These are phyloP conservation scores for Byssochlamys sp. DNA, from an alignment of 2,329 filamentous ascomycete genomes.

Conservation along the genomic window DNA sequence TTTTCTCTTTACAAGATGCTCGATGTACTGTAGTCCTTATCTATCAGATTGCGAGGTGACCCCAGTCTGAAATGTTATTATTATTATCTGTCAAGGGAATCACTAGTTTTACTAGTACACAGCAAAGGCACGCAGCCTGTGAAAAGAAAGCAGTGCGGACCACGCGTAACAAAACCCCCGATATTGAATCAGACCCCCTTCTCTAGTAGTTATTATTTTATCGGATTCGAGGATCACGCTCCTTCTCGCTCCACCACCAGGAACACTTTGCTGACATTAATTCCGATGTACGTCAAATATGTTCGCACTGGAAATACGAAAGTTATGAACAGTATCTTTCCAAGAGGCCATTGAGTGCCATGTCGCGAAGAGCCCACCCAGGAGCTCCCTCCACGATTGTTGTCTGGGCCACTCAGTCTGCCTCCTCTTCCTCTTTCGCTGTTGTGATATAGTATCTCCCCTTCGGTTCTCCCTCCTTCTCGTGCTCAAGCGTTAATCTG, in stretches of 20 bases:
- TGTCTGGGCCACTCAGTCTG: conserved; percentile 21
- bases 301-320: neutral
- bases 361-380: neutral
- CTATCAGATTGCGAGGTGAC: too few species aligned
- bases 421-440: conserved; percentile 37
- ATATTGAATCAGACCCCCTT: neutral
- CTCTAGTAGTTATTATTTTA: neutral
- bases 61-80: too few species aligned
- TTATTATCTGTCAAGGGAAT: too few species aligned
- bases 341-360: neutral
- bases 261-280: neutral
- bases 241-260: neutral
- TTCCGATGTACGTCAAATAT: neutral
- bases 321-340: neutral
- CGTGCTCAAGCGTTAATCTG: conserved; percentile 42
- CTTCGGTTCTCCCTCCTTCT: conserved; percentile 36
- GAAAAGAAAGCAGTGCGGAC: neutral
- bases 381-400: neutral
- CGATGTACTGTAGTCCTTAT: too few species aligned
- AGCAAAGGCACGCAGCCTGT: neutral
- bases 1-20: too few species aligned
- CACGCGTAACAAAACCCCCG: neutral
- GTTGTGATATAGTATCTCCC: conserved; percentile 33
- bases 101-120: neutral
- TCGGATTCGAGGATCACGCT: neutral